Conservation (phyloP, 768 basidiomycete species). For the Lactifluus pinguis region DNA sequence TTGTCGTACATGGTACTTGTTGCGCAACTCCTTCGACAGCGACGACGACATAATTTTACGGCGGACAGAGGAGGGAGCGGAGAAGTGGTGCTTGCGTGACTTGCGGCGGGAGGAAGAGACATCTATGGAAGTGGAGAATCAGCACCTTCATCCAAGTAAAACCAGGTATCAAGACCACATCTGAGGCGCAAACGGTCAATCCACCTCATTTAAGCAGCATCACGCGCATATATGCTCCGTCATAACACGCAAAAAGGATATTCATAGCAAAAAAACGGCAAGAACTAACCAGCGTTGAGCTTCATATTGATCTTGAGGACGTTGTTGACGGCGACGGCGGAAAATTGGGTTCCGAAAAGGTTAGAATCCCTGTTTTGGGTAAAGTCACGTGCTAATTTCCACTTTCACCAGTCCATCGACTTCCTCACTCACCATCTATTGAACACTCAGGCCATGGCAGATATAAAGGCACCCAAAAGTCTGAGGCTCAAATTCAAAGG, state of each 20-base stretch:
- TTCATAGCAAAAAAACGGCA: conserved; percentile 19
- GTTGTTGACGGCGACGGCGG: conserved; percentile 42
- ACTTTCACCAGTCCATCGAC: background rate
- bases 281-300: conserved; percentile 69
- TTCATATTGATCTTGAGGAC: conserved; percentile 64
- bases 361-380: conserved; percentile 12
- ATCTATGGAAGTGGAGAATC: conserved; percentile 38
- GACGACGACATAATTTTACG: conserved; percentile 98
- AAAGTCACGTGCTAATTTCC: conserved; percentile 9
- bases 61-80: conserved; percentile 87
- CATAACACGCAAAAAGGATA: conserved; percentile 18
- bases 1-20: conserved; percentile 74
- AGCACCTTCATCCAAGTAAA: conserved; percentile 27
- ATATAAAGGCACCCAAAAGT: conserved; percentile 7
- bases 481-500: conserved; percentile 81
- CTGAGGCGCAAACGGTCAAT: conserved; percentile 40
- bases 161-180: conserved; percentile 5
- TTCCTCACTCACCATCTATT: conserved; percentile 24
- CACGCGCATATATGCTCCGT: conserved; percentile 21
- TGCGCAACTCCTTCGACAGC: conserved; percentile 89
- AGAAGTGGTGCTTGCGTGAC: conserved; percentile 97
- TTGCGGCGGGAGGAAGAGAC: conserved; percentile 94
- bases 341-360: conserved; percentile 17
- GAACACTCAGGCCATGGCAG: conserved; percentile 28
- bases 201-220: conserved; percentile 30